These are phyloP conservation scores for Tetracladium maxilliforme DNA, from an alignment of 2,329 filamentous ascomycete species.

Conservation along the genomic window DNA sequence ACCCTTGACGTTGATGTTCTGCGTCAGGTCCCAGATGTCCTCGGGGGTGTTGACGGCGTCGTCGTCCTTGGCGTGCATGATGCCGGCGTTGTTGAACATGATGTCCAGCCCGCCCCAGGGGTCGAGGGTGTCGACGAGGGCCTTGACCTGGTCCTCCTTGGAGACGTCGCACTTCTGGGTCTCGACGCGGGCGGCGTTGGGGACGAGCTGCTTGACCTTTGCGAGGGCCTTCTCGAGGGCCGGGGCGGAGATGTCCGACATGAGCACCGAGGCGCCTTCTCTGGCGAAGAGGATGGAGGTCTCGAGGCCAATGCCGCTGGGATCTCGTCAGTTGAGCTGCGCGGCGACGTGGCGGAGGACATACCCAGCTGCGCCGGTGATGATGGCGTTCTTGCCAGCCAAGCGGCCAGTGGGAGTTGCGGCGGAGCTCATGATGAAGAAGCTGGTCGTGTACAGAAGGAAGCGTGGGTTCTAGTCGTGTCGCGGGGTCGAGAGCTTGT, in stretches of 20 bases:
- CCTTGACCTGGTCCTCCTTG: slow-evolving; percentile 49
- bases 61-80: slow-evolving; percentile 56
- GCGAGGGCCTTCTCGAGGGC: slow-evolving; percentile 46
- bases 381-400: slow-evolving; percentile 25
- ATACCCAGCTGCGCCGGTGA: slow-evolving; percentile 58
- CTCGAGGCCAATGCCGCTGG: slow-evolving; percentile 59
- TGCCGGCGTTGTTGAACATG: slow-evolving; percentile 71
- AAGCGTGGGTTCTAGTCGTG: too few species aligned
- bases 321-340: too few species aligned
- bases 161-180: slow-evolving; percentile 47
- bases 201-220: slow-evolving; percentile 44
- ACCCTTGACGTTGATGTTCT: slow-evolving; percentile 65
- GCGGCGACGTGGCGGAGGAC: slow-evolving; percentile 1
- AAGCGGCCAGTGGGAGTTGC: slow-evolving; percentile 18
- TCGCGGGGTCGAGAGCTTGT: too few species aligned
- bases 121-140: slow-evolving; percentile 46
- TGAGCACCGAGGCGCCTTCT: slow-evolving; percentile 56
- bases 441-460: too few species aligned
- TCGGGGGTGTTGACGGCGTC: slow-evolving; percentile 55
- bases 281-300: slow-evolving; percentile 58
- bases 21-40: slow-evolving; percentile 64
- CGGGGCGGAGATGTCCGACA: slow-evolving; percentile 53
- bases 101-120: slow-evolving; percentile 58
- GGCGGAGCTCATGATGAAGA: too few species aligned
- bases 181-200: slow-evolving; percentile 32